Evolutionary conservation across 352 stramenopile genomes (phyloP).

Genomic region (Phytopythium delawarense): DNA sequence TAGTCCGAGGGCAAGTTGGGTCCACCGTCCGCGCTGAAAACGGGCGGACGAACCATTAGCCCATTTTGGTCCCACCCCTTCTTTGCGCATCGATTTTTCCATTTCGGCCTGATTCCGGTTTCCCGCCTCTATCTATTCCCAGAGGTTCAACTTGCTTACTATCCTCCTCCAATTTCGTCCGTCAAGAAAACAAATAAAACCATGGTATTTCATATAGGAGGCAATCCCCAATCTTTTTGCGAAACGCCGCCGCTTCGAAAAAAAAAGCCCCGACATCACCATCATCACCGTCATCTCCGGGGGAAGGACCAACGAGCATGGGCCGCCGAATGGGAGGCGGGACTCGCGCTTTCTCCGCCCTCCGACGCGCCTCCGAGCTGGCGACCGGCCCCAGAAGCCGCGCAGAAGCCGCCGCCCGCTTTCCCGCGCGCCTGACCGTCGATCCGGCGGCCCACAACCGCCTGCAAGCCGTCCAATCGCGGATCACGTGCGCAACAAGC

Average conservation of each 20-base stretch:
- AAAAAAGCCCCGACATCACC: neutral
- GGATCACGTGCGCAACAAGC: too few relatives aligned
- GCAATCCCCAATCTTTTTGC: neutral
- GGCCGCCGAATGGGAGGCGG: too few relatives aligned
- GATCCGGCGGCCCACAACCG: neutral
- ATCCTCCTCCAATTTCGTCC: neutral
- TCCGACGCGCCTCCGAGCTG: neutral
- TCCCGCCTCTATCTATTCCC: neutral
- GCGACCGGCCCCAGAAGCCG: neutral
- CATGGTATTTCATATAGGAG: neutral
- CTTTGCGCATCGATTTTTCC: neutral
- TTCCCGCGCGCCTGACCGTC: neutral
- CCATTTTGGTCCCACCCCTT: neutral
- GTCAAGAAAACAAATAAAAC: neutral
- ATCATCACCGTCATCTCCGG: neutral
- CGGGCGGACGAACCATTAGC: neutral
- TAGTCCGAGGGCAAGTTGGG: too few relatives aligned
- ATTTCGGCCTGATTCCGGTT: neutral
- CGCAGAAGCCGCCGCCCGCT: neutral
- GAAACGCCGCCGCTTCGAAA: slow-evolving; percentile 1
- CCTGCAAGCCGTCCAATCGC: neutral
- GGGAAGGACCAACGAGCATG: too few relatives aligned
- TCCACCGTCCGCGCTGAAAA: too few relatives aligned
- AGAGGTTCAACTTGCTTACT: neutral
- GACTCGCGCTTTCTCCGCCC: neutral